Percentiles rank a stretch among this genome's conserved stretches.
phyloP scores from a whole-genome alignment of 352 stramenopile genomes.

The Pythium dissimile region DNA sequence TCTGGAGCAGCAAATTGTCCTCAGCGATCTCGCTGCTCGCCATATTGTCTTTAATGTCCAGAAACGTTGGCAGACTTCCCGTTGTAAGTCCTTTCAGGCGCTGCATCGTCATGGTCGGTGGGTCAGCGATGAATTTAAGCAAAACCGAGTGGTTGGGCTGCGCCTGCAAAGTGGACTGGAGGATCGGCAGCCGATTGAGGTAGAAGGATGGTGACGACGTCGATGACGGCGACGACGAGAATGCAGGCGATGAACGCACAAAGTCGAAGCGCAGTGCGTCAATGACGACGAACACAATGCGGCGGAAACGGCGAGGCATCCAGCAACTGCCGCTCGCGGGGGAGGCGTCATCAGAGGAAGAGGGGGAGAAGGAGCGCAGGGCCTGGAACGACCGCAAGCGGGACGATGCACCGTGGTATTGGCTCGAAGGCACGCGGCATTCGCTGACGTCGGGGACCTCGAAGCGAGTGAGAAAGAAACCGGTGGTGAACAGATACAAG shows the following conservation, averaged over 20 bases:
- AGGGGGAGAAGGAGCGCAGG: no score
- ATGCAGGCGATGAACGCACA: conserved; percentile 26
- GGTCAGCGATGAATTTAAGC: conserved; percentile 95
- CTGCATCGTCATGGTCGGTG: conserved; percentile 98
- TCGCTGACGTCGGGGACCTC: conserved; percentile 69
- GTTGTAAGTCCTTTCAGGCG: conserved; percentile 97
- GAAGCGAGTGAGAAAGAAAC: conserved; percentile 90
- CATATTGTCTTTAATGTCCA: conserved; percentile 96
- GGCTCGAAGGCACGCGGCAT: conserved; percentile 34
- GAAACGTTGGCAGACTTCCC: conserved; percentile 96
- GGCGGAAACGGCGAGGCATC: conserved; percentile 68
- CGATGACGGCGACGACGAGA: neutral
- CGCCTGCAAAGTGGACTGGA: conserved; percentile 60
- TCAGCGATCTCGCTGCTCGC: conserved; percentile 90
- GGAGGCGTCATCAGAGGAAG: neutral
- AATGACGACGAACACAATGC: conserved; percentile 94
- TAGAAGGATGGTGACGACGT: conserved; percentile 45
- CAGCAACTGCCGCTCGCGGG: conserved; percentile 43
- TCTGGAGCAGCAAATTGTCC: conserved; percentile 95
- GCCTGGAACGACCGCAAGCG: conserved; percentile 7
- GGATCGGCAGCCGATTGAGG: conserved; percentile 77
- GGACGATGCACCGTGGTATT: neutral
- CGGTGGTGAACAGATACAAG: conserved; percentile 80
- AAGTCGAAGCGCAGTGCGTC: conserved; percentile 98
- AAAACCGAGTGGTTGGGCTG: conserved; percentile 70